phyloP scores from a whole-genome alignment of 345 rosid species.

The Dovyalis caffra region DNA sequence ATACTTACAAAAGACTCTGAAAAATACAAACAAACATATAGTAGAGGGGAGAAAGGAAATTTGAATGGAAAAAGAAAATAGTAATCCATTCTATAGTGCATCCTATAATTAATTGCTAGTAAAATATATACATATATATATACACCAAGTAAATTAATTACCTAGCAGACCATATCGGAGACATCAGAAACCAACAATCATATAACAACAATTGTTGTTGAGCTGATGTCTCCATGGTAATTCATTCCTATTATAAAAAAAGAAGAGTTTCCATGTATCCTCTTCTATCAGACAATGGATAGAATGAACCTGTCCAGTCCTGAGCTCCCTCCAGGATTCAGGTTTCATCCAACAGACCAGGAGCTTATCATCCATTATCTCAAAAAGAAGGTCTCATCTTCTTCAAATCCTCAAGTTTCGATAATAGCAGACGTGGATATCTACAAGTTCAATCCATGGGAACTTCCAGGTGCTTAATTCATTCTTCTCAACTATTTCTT shows the following conservation, averaged over 20 bases:
- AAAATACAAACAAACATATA: too few species aligned
- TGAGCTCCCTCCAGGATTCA: slow-evolving; percentile 38
- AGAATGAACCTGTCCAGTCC: slow-evolving; percentile 19
- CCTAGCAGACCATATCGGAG: neutral
- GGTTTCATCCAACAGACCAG: slow-evolving; percentile 51
- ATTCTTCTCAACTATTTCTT: neutral
- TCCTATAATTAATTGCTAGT: neutral
- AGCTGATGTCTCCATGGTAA: slow-evolving; percentile 5
- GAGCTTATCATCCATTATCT: slow-evolving; percentile 42
- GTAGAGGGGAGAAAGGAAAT: neutral
- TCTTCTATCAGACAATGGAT: neutral
- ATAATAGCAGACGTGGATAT: slow-evolving; percentile 44
- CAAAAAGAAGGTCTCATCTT: slow-evolving; percentile 27
- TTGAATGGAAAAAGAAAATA: neutral
- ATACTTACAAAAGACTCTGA: too few species aligned
- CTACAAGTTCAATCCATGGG: slow-evolving; percentile 49
- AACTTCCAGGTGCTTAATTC: slow-evolving; percentile 36
- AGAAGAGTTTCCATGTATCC: neutral
- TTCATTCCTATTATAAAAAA: neutral
- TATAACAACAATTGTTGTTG: neutral
- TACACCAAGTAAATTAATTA: neutral
- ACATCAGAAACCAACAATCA: slow-evolving; percentile 11
- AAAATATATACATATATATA: neutral
- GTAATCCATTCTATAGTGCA: neutral
- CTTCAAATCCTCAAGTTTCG: slow-evolving; percentile 21